Conservation (phyloP, 495 filamentous ascomycete genomes). For the Aspergillus sparsus region DNA sequence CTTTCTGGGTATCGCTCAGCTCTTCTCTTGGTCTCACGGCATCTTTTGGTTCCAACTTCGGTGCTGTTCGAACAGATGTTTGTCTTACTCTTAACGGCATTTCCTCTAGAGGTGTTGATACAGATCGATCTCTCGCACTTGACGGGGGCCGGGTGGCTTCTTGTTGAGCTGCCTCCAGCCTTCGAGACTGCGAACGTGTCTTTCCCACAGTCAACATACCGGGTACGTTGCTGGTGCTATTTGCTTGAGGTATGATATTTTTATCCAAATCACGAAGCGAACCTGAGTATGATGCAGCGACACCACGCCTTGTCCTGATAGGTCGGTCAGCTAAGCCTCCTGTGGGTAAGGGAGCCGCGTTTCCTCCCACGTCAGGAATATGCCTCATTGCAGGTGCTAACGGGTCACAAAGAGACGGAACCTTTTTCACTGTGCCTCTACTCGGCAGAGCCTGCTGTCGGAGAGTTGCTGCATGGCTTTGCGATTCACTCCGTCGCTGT, state of each 20-base stretch:
- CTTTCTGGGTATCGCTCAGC: constrained; percentile 2
- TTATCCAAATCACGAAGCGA: constrained; percentile 36
- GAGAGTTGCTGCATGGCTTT: constrained; percentile 51
- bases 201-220: constrained; percentile 45
- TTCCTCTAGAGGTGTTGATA: constrained; percentile 28
- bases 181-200: constrained; percentile 49
- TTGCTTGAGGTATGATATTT: constrained; percentile 28
- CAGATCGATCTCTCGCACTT: constrained; percentile 28
- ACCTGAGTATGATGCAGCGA: constrained; percentile 39
- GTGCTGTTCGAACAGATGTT: constrained; percentile 9
- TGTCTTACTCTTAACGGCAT: constrained; percentile 17
- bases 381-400: constrained; percentile 19
- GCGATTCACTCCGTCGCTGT: constrained; percentile 41
- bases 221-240: constrained; percentile 36
- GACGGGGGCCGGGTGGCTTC: constrained; percentile 15
- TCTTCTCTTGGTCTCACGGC: constrained; percentile 4
- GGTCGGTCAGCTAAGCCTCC: constrained; percentile 48
- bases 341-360: constrained; percentile 17
- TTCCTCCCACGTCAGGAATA: constrained; percentile 25
- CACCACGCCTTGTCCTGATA: constrained; percentile 42
- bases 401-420: constrained; percentile 35
- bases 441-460: constrained; percentile 46
- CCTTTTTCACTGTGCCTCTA: constrained; percentile 32
- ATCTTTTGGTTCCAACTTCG: constrained; percentile 14
- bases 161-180: constrained; percentile 39